These are phyloP conservation scores for Venturia pyrina DNA, from an alignment of 2,329 filamentous ascomycete species.

Conservation along the genomic window DNA sequence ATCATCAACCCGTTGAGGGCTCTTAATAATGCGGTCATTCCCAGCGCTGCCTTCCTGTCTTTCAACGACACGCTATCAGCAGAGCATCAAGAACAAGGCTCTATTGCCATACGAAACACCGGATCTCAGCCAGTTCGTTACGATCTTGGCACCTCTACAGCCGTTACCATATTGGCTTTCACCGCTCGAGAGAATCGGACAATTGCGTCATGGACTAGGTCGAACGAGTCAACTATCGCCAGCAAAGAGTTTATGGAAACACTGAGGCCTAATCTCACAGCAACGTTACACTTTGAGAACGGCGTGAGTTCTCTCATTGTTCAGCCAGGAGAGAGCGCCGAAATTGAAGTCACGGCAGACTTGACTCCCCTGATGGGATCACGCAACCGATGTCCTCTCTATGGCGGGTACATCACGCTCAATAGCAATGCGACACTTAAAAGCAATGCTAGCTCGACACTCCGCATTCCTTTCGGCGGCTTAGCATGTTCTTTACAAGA, in stretches of 20 bases:
- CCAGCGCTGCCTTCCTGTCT: not conserved
- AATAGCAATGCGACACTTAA: not conserved
- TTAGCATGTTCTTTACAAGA: not conserved
- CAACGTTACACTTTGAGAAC: not conserved
- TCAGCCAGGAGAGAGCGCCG: not conserved
- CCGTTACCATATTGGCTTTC: not conserved
- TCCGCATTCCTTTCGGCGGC: not conserved
- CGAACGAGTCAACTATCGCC: not conserved
- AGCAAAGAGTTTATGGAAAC: not conserved
- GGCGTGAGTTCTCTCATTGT: not conserved
- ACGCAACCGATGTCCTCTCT: not conserved
- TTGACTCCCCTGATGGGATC: not conserved
- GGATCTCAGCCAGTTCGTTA: not conserved
- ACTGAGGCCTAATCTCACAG: not conserved
- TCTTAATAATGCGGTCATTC: not conserved
- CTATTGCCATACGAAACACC: not conserved
- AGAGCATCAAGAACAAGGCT: not conserved
- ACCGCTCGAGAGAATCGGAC: not conserved
- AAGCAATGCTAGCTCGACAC: not conserved
- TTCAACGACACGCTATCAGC: not conserved
- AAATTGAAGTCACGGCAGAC: not conserved
- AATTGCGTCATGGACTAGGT: not conserved
- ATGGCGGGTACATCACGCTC: not conserved
- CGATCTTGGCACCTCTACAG: not conserved
- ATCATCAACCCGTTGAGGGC: not conserved